These are phyloP conservation scores for Hemisphaericaspora lyxosophila DNA, from an alignment of 1,139 yeast genomes.

Conservation along the genomic window DNA sequence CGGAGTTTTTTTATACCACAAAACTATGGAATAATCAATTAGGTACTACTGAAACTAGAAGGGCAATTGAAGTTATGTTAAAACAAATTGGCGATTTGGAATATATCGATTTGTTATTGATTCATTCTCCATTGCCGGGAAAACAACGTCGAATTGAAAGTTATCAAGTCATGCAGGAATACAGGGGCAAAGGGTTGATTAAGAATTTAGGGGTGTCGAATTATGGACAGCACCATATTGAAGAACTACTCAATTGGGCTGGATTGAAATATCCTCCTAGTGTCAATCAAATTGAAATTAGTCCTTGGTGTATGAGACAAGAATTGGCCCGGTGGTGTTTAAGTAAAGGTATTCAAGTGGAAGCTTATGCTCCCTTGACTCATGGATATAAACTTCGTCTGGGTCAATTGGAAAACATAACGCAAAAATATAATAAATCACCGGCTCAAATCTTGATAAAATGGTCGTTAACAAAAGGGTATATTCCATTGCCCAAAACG, in stretches of 20 bases:
- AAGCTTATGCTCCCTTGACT: constrained; percentile 43
- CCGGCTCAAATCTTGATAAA: constrained; percentile 36
- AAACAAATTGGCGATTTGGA: constrained; percentile 31
- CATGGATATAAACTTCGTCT: constrained; percentile 30
- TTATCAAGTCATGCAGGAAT: constrained; percentile 64
- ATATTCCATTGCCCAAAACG: constrained; percentile 40
- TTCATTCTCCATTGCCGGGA: constrained; percentile 65
- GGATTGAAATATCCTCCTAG: constrained; percentile 54
- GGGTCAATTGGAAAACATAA: constrained; percentile 15
- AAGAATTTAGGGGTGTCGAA: constrained; percentile 69
- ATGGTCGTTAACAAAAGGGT: constrained; percentile 46
- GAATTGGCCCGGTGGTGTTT: constrained; percentile 59
- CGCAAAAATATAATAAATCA: constrained; percentile 26
- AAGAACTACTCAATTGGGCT: constrained; percentile 56
- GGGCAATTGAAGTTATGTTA: constrained; percentile 30
- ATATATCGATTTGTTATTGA: constrained; percentile 54
- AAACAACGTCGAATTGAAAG: constrained; percentile 50
- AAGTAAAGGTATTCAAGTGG: constrained; percentile 28
- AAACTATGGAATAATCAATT: constrained; percentile 39
- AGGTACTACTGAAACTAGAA: constrained; percentile 24
- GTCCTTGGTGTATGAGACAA: constrained; percentile 74
- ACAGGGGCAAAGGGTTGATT: constrained; percentile 55
- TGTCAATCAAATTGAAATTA: constrained; percentile 66
- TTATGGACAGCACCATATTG: constrained; percentile 60
- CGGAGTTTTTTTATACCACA: constrained; percentile 65